Percentiles rank a stretch among this genome's conserved stretches.
Evolutionary conservation across 2,329 filamentous ascomycete genomes (phyloP).

Genomic region (Xylariaceae sp.): DNA sequence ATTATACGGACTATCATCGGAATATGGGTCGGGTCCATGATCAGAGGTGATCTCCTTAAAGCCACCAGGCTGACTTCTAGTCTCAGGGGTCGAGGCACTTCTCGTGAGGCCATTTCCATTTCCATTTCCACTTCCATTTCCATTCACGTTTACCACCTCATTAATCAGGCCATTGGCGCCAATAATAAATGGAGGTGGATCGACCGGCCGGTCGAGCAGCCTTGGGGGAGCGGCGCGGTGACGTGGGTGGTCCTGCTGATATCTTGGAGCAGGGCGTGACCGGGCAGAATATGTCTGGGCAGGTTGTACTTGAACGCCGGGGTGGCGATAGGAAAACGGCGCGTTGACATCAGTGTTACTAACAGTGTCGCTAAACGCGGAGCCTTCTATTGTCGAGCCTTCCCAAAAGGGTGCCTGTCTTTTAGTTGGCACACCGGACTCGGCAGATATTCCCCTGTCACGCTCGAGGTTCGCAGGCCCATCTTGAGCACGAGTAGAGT

Average conservation of each 20-base stretch:
- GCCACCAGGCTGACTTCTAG: conserved; percentile 23
- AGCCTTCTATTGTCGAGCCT: conserved; percentile 32
- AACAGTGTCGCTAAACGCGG: conserved; percentile 31
- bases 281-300: conserved; percentile 12
- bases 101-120: conserved; percentile 24
- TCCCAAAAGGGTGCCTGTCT: conserved; percentile 31
- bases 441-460: conserved; percentile 23
- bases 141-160: conserved; percentile 20
- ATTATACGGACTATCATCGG: conserved; percentile 26
- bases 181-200: conserved; percentile 27
- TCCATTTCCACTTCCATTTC: conserved; percentile 21
- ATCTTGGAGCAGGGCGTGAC: conserved; percentile 15
- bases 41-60: conserved; percentile 21
- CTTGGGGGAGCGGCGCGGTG: conserved; percentile 23
- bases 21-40: conserved; percentile 23
- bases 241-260: conserved; percentile 25
- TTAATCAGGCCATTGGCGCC: conserved; percentile 29
- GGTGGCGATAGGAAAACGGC: conserved; percentile 20
- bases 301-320: no score
- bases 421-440: conserved; percentile 23
- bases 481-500: conserved; percentile 24
- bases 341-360: conserved; percentile 29
- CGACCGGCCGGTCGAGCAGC: conserved; percentile 16
- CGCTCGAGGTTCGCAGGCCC: conserved; percentile 22
- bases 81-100: conserved; percentile 31